Evolutionary conservation across 2,329 filamentous ascomycete genomes (phyloP).

Genomic region (Fusarium devonianum): DNA sequence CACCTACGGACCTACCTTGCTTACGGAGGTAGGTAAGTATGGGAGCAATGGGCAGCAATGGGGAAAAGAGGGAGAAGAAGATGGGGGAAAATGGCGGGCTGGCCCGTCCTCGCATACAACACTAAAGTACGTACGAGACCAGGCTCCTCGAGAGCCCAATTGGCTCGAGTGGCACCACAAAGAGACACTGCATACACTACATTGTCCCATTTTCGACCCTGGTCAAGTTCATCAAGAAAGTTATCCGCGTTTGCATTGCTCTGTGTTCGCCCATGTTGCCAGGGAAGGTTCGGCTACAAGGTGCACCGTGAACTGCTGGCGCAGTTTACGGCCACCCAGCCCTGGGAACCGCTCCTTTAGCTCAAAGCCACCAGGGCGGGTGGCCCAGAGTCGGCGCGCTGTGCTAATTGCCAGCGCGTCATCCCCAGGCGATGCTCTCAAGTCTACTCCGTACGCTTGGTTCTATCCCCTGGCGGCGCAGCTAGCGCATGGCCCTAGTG

Average conservation of each 20-base stretch:
- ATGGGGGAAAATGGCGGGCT: constrained; percentile 3
- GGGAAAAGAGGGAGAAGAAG: constrained; percentile 15
- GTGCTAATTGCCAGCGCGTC: constrained; percentile 17
- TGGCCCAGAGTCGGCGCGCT: too few relatives aligned
- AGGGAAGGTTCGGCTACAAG: constrained; percentile 4
- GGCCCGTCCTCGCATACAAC: not conserved
- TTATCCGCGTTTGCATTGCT: constrained; percentile 25
- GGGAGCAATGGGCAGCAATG: constrained; percentile 15
- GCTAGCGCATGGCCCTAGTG: constrained; percentile 36
- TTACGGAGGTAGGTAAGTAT: too few relatives aligned
- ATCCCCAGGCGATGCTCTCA: constrained; percentile 16
- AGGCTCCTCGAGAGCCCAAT: constrained; percentile 5
- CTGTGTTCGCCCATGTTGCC: constrained; percentile 27
- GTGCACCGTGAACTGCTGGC: too few relatives aligned
- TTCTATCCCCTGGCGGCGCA: constrained; percentile 29
- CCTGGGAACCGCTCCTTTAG: too few relatives aligned
- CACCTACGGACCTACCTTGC: too few relatives aligned
- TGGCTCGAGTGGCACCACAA: constrained; percentile 2
- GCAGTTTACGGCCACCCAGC: too few relatives aligned
- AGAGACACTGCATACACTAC: not conserved
- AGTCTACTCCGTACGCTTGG: constrained; percentile 32
- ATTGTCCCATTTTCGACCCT: constrained; percentile 9
- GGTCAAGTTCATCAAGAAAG: constrained; percentile 7
- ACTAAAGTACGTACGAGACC: too few relatives aligned
- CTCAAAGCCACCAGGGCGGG: too few relatives aligned